These are phyloP conservation scores for Zymoseptoria tritici DNA, from an alignment of 2,329 filamentous ascomycete species.

Conservation along the genomic window DNA sequence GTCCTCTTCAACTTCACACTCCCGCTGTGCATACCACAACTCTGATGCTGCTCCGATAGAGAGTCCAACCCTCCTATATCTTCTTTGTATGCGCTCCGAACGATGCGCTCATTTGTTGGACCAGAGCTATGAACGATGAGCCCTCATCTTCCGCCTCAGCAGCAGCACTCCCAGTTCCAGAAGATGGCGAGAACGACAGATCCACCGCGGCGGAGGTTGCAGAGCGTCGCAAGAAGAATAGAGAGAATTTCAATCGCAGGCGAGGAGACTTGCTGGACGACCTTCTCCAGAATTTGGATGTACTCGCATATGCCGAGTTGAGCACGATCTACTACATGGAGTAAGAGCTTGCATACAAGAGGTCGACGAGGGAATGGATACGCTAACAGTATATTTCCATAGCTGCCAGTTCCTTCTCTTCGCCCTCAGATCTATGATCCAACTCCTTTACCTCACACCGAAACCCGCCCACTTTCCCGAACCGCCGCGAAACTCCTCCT, in stretches of 20 bases:
- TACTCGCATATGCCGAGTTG: constrained; percentile 54
- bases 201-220: constrained; percentile 9
- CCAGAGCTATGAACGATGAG: constrained; percentile 33
- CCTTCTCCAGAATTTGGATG: constrained; percentile 50
- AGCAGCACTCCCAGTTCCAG: constrained; percentile 4
- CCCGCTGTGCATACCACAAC: not conserved
- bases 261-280: constrained; percentile 47
- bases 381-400: constrained; percentile 10
- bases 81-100: constrained; percentile 10
- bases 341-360: constrained; percentile 34
- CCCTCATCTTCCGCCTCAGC: constrained; percentile 26
- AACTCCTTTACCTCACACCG: constrained; percentile 53
- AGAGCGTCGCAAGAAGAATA: constrained; percentile 25
- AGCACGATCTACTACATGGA: constrained; percentile 58
- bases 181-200: constrained; percentile 8
- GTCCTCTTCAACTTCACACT: not conserved
- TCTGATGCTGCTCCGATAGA: not conserved
- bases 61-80: not conserved
- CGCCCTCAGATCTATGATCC: constrained; percentile 46
- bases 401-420: constrained; percentile 52
- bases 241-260: constrained; percentile 32
- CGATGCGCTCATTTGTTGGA: constrained; percentile 7
- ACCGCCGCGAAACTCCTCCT: constrained; percentile 42
- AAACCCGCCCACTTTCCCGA: constrained; percentile 47
- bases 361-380: not conserved